phyloP scores from a whole-genome alignment of 2,329 filamentous ascomycete species.

The Xylaria sp. region DNA sequence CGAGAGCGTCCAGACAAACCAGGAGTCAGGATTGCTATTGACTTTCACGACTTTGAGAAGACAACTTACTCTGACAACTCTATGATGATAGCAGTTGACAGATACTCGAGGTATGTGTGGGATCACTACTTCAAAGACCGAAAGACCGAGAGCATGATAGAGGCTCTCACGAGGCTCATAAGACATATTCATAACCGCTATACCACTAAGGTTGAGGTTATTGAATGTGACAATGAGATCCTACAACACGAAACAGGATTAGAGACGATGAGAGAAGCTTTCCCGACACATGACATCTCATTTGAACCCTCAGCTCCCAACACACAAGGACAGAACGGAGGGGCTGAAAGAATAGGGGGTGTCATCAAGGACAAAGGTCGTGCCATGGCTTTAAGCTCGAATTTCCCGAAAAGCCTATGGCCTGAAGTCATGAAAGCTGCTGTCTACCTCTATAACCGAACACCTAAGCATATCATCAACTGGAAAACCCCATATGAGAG shows the following conservation, averaged over 20 bases:
- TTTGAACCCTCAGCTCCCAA: neutral
- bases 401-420: neutral
- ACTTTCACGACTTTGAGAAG: neutral
- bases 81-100: neutral
- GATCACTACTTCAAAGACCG: neutral
- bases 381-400: neutral
- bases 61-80: neutral
- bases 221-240: neutral
- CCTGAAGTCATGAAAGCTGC: neutral
- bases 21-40: neutral
- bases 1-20: no score
- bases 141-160: no score
- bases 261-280: neutral
- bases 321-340: neutral
- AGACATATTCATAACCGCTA: no score
- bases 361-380: neutral
- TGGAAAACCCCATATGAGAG: conserved; percentile 1
- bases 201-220: no score
- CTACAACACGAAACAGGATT: neutral
- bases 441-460: neutral
- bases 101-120: neutral
- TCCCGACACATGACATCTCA: no score
- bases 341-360: neutral
- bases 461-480: neutral
- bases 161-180: no score